Evolutionary conservation across 2,329 filamentous ascomycete species (phyloP).

Genomic region (Xylariaceae sp.): DNA sequence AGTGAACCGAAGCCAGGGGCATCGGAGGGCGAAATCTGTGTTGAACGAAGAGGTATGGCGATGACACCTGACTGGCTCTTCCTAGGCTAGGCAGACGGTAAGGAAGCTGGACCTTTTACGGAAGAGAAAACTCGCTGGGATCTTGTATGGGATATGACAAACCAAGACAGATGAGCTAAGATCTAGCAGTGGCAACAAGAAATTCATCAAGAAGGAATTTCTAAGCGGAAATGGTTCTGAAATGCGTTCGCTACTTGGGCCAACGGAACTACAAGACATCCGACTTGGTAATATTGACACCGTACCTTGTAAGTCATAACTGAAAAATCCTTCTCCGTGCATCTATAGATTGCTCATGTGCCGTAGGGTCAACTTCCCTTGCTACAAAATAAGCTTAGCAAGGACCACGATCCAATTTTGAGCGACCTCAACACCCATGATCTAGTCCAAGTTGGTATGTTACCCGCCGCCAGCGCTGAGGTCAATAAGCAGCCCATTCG

Average conservation of each 20-base stretch:
- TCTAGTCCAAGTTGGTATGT: constrained; percentile 62
- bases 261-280: constrained; percentile 72
- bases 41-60: constrained; percentile 49
- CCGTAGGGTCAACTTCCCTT: constrained; percentile 61
- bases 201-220: constrained; percentile 54
- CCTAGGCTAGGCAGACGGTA: constrained; percentile 53
- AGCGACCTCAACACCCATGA: constrained; percentile 71
- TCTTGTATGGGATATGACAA: constrained; percentile 56
- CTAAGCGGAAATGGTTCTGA: constrained; percentile 66
- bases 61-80: constrained; percentile 55
- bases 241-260: constrained; percentile 65
- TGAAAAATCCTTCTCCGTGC: not conserved
- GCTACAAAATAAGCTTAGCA: constrained; percentile 54
- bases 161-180: constrained; percentile 40
- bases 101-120: constrained; percentile 48
- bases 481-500: constrained; percentile 55
- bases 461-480: constrained; percentile 55
- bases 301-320: constrained; percentile 55
- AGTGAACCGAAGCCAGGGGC: too few relatives aligned
- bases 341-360: not conserved
- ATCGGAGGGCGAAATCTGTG: constrained; percentile 47
- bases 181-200: constrained; percentile 46
- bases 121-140: constrained; percentile 32
- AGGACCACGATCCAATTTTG: constrained; percentile 64
- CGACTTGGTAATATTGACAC: constrained; percentile 69